Conservation (phyloP, 2,329 filamentous ascomycete species). For the Cladosporium austrohemisphaericum region DNA sequence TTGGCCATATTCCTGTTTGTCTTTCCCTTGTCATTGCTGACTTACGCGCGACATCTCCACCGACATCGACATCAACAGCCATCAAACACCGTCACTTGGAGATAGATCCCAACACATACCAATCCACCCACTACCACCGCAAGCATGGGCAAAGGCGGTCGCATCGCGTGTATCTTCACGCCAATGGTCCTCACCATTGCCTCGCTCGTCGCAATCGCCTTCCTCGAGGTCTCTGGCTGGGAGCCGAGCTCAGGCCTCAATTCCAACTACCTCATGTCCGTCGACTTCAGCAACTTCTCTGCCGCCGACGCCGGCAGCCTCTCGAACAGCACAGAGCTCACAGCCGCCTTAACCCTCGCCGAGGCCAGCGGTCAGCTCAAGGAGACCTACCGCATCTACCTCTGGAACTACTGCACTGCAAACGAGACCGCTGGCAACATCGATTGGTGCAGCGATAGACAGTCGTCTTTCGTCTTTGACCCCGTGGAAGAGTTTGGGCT, state of each 20-base stretch:
- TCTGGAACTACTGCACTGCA: slow-evolving; percentile 81
- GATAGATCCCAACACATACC: background rate
- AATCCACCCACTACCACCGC: background rate
- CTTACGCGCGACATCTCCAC: background rate
- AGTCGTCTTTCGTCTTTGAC: slow-evolving; percentile 74
- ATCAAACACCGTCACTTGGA: too few species aligned
- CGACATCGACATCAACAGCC: background rate
- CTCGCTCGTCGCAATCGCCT: slow-evolving; percentile 64
- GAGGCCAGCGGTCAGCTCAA: slow-evolving; percentile 50
- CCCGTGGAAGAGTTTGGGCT: slow-evolving; percentile 64
- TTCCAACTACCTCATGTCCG: slow-evolving; percentile 54
- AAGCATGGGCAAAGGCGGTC: slow-evolving; percentile 68
- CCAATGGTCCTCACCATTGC: slow-evolving; percentile 78
- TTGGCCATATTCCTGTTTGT: background rate
- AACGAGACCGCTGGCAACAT: slow-evolving; percentile 46
- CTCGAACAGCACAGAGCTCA: slow-evolving; percentile 32
- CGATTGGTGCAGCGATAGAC: slow-evolving; percentile 63
- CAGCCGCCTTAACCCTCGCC: slow-evolving; percentile 36
- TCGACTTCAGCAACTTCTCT: slow-evolving; percentile 36
- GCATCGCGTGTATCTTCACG: slow-evolving; percentile 81
- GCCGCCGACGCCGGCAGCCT: slow-evolving; percentile 23
- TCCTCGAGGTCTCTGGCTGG: slow-evolving; percentile 57
- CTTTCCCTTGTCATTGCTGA: too few species aligned
- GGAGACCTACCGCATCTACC: slow-evolving; percentile 73
- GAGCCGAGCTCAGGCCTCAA: slow-evolving; percentile 46